Evolutionary conservation across 2,329 filamentous ascomycete species (phyloP), one percentile per base, ranked within the genome.

Genomic region (Aspergillus novoparasiticus): DNA sequence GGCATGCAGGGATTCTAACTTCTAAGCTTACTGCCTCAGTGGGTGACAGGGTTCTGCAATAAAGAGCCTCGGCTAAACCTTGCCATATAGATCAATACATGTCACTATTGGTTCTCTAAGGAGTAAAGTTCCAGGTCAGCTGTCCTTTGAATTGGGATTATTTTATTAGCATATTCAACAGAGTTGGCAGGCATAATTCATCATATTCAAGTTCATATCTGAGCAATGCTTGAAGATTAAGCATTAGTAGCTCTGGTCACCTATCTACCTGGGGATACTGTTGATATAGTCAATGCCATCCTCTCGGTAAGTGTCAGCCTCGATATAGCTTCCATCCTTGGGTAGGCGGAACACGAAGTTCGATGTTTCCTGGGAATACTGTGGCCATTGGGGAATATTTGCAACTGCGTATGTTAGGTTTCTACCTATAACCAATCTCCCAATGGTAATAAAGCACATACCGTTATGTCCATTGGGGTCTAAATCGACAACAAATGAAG

Each of bases 271-370:
- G 19, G 62, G 60, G 63, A 75, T 73, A 12, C 59, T 68, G 54
- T 75, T 74, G 26, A 75, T 68, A 63, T 68, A 72, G 9, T 64
- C 58, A 36, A 75, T 74, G 2, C 72, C 73, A n/a, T 66, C 64
- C 8, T 30, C 63, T 19, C 72, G 70, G 58, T 73, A 72, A 26
- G 58, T 67, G 66, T 75, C 73, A 4, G 39, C 41, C 61, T 75
- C 71, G 19, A 73, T 55, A 61, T 74, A 74, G 46, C 72, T 73
- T 28, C 68, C 64, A 39, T 66, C 61, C 23, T 63, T 58, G 2
- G 72, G 69, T 26, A 75, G 63, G 14, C 71, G 71, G 43, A 75
- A 74, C 4, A 75, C 73, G 30, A 75, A 72, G 28, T 75, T 73
- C 8, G 60, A 50, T 0, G 68, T 41, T 6, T 34, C 23, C 6